Percentiles rank a stretch among this genome's conserved stretches.
Conservation (phyloP, 257 asterid genomes). For the Przewalskia tangutica region DNA sequence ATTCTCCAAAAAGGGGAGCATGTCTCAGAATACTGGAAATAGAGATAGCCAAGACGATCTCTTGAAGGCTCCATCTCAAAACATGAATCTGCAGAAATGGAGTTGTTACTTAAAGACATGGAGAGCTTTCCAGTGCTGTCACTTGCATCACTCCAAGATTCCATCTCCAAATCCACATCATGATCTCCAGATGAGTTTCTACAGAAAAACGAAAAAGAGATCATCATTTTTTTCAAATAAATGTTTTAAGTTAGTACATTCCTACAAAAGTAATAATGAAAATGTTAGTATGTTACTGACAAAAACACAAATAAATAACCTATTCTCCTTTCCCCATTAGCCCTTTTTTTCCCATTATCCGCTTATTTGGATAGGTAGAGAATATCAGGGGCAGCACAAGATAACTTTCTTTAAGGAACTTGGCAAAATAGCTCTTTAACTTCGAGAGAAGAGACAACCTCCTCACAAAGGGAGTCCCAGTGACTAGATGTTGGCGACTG, state of each 20-base stretch:
- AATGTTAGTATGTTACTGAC: too few relatives aligned
- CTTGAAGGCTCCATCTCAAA: conserved; percentile 3
- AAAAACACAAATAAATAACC: too few relatives aligned
- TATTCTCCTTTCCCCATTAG: too few relatives aligned
- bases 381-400: background rate
- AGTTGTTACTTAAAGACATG: conserved; percentile 12
- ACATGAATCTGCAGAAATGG: conserved; percentile 7
- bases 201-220: background rate
- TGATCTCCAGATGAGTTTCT: conserved; percentile 1
- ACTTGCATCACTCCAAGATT: conserved; percentile 12
- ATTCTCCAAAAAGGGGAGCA: conserved; percentile 20
- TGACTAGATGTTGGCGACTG: too few relatives aligned
- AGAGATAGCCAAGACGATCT: conserved; percentile 16
- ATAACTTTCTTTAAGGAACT: background rate
- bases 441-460: too few relatives aligned
- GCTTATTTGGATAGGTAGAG: background rate
- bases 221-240: background rate
- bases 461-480: background rate
- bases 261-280: too few relatives aligned
- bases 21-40: conserved; percentile 15
- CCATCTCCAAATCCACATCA: background rate
- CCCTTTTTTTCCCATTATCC: too few relatives aligned
- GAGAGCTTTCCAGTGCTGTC: conserved; percentile 11
- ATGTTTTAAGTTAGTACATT: too few relatives aligned
- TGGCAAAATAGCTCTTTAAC: background rate